Base-by-base conservation (phyloP, 106 monocot genomes). In the Platanthera zijinensis region DNA sequence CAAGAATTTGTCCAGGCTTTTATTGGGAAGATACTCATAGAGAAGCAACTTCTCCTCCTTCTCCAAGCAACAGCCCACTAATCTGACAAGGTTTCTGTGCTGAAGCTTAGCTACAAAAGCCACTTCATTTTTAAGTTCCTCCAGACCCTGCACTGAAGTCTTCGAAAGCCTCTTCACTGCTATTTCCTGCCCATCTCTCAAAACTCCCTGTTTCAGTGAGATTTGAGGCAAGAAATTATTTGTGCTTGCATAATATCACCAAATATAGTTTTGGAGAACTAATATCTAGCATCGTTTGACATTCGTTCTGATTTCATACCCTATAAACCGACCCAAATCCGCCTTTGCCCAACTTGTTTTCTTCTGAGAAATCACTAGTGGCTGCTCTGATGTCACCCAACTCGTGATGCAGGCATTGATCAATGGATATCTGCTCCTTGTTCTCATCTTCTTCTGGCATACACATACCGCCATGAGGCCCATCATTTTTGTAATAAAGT, bases 311-410 rank as follows among this genome's bases (percentile, higher is more conserved):
- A 1, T 10, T 19, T 19, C 10, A 5, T 25, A 82, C 83, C 79
- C 75, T 83, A 57, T 83, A 83, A 21, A 83, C 78, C 5, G 74
- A 57, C 13, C 83, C 83, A 75, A 79, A 83, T n/a, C 83, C 83
- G 15, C 83, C 83, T 50, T 70, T 57, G n/a, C 78, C 79, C 11
- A 83, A 53, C 78, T 79, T 78, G 32, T 75, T 83, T n/a, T 61
- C 19, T 2, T 11, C 4, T 1, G 79, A 61, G 47, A 79, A 85
- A 48, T 48, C 9, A 21, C 57, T 56, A 2, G 82, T 81, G 2
- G 78, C 81, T 47, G 7, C 12, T n/a, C 22, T 3, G 7, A 78
- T 69, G 5, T 48, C 30, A 8, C 18, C 51, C 17, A 80, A 6
- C 54, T 80, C 76, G 32, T 32, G 32, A 32, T 32, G 32, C 32